Base-by-base conservation (phyloP, 345 rosid genomes). In the Conringia planisiliqua region DNA sequence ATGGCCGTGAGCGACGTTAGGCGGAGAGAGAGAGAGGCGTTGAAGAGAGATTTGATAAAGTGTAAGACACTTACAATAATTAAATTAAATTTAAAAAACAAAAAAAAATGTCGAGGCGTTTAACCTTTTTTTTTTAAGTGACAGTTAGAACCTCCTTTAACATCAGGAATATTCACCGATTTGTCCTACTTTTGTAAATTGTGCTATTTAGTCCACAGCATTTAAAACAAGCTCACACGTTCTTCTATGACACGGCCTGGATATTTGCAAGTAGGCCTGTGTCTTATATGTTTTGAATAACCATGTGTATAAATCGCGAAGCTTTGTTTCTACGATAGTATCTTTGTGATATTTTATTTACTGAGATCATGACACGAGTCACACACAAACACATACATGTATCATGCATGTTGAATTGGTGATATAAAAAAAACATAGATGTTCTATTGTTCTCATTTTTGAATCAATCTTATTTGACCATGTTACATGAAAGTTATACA, bases 1-100 rank as follows among this genome's bases (percentile, higher is more conserved):
- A 59, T 67, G 79, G 55, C 62, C 68, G 29, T 59, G 63, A 75
- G 78, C 67, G 69, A 73, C 27, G 77, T 64, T 76, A 70, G 71
- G 71, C 75, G 60, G 11, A 39, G 29, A 61, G 78, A 64, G 71
- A 64, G 65, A 57, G 55, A 46, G 62, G 79, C 69, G 74, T 61
- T 61, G 70, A 68, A 32, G 70, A 43, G 20, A 1, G 68, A 57
- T 71, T 71, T 65, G 76, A 77, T 77, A 39, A 71, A 70, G 72
- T 70, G 35, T 46, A 18, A 24, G 65, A 57, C 51, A 46, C 6
- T 27, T 17, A n/a, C 3, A 46, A 26, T 24, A 26, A 56, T 11
- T 38, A 61, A 39, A 30, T 9, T 7, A n/a, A 52, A 48, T 20
- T 20, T n/a, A n/a, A n/a, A n/a, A n/a, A n/a, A n/a, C n/a, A 48